phyloP scores from a whole-genome alignment of 1,139 yeast species.

The Yamadazyma membranifaciens region DNA sequence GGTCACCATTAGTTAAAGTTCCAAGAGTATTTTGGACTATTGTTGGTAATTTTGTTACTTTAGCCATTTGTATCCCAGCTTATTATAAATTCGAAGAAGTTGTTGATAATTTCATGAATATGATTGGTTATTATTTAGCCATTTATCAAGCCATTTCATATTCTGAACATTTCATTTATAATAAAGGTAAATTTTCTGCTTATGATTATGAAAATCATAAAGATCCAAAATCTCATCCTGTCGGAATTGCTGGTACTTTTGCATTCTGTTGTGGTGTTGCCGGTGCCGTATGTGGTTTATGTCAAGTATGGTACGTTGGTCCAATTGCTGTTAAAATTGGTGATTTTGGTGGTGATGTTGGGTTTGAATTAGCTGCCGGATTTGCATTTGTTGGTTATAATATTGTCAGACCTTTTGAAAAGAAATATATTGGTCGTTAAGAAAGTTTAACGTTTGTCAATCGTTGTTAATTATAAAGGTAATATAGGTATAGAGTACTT shows the following conservation, averaged over 20 bases:
- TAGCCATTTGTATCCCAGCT: slow-evolving; percentile 88
- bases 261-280: slow-evolving; percentile 83
- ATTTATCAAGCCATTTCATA: slow-evolving; percentile 72
- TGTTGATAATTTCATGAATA: slow-evolving; percentile 83
- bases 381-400: slow-evolving; percentile 70
- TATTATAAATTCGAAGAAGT: slow-evolving; percentile 69
- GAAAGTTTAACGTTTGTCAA: not conserved
- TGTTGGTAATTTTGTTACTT: slow-evolving; percentile 68
- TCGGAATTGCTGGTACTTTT: slow-evolving; percentile 73
- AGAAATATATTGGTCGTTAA: slow-evolving; percentile 58
- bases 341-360: slow-evolving; percentile 76
- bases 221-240: slow-evolving; percentile 57
- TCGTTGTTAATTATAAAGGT: too few species aligned
- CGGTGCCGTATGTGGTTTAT: slow-evolving; percentile 85
- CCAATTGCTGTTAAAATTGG: slow-evolving; percentile 65
- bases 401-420: slow-evolving; percentile 64
- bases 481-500: too few species aligned
- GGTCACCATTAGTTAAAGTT: slow-evolving; percentile 66
- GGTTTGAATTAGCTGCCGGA: slow-evolving; percentile 72
- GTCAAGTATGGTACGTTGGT: slow-evolving; percentile 80
- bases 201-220: slow-evolving; percentile 66
- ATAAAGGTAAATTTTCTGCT: slow-evolving; percentile 53
- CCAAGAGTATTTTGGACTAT: slow-evolving; percentile 86
- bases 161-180: slow-evolving; percentile 78
- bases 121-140: slow-evolving; percentile 88